Percentiles rank a stretch among this genome's conserved stretches.
Conservation (phyloP, 192 early-diverging fungal genomes). For the Powellomyces hirtus region DNA sequence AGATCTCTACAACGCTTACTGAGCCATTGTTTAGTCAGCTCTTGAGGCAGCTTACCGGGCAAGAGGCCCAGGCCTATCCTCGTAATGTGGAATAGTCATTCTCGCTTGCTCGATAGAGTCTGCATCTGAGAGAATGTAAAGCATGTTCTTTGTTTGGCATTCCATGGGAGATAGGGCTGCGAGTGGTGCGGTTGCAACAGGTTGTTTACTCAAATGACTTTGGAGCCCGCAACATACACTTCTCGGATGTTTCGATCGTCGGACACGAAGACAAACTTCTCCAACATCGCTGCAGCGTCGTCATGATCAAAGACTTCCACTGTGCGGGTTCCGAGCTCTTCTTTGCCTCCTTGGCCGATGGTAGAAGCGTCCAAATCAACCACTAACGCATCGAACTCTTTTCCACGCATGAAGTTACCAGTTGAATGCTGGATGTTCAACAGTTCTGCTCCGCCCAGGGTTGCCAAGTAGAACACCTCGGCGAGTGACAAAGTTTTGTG, state of each 20-base stretch:
- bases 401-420: slow-evolving; percentile 83
- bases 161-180: no score
- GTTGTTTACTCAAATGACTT: no score
- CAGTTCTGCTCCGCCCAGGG: slow-evolving; percentile 83
- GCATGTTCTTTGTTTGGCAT: no score
- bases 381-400: slow-evolving; percentile 91
- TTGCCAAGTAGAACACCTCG: slow-evolving; percentile 85
- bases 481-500: not conserved
- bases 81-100: no score
- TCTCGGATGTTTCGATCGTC: slow-evolving; percentile 79
- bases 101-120: no score
- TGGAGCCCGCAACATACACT: slow-evolving; percentile 78
- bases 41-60: no score
- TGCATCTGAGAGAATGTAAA: no score
- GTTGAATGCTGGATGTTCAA: slow-evolving; percentile 68
- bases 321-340: slow-evolving; percentile 21
- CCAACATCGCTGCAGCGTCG: slow-evolving; percentile 55
- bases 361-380: slow-evolving; percentile 51
- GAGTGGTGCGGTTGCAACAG: no score
- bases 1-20: no score
- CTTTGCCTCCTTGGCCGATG: not conserved
- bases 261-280: slow-evolving; percentile 91
- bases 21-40: no score
- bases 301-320: slow-evolving; percentile 69
- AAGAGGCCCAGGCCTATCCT: no score